Base-by-base conservation (phyloP, 768 basidiomycete genomes). In the Boletus edulis region DNA sequence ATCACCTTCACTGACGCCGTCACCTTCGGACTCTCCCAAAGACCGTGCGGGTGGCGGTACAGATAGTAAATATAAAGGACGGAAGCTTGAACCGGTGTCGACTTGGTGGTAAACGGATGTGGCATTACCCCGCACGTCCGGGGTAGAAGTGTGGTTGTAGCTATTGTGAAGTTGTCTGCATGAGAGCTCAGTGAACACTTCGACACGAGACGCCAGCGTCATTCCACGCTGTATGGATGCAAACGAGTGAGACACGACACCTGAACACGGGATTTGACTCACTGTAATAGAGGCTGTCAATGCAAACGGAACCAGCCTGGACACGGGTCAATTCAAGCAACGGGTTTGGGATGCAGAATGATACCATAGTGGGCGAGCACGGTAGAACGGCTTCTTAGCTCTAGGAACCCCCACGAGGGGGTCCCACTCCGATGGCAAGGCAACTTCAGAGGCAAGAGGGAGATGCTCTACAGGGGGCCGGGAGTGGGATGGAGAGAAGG, bases 171-270 rank as follows among this genome's bases (percentile, higher is more conserved):
- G 60, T 5, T 76, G 76, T 46, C 83, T 77, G 69, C 90, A 91
- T 4, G 90, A 84, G 49, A 92, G 81, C 47, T 85, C 82, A 42
- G 84, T 89, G 75, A 85, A 91, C 29, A 92, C 86, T 68, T 89
- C 85, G 44, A 92, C 86, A 52, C 89, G 82, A 12, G 89, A 85
- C 37, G 88, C 84, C 68, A 88, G 76, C 1, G 89, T 91, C 73
- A 91, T 84, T 34, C 89, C 89, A 24, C 89, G 86, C 90, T 91
- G 58, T 8, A 58, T 22, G 59, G 57, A 58, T 49, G 55, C 40
- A 48, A 54, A 22, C 22, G n/a, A 44, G 24, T 53, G 24, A 52
- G 37, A 14, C 14, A 12, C 27, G 45, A 17, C 5, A 49, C 38
- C 41, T 48, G 20, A 46, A 34, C 15, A 35, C 29, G 31, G 18